Evolutionary conservation across 768 basidiomycete species (phyloP).

Genomic region (Mycena polygramma): DNA sequence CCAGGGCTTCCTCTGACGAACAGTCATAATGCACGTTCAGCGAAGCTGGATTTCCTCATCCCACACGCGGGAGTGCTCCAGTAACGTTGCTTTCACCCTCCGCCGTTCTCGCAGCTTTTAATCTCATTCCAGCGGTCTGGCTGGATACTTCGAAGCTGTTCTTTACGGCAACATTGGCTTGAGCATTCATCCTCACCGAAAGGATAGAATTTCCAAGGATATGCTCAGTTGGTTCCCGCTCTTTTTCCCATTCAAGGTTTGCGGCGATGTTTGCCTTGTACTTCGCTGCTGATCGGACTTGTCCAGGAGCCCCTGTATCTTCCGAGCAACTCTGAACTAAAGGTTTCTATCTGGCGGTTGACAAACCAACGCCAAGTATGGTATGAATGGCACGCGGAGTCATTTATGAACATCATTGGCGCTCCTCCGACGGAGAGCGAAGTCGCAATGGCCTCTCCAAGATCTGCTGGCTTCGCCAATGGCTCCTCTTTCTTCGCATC

Average conservation of each 20-base stretch:
- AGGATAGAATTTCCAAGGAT: conserved; percentile 88
- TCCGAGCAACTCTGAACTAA: conserved; percentile 91
- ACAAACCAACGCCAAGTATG: conserved; percentile 92
- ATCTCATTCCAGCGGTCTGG: conserved; percentile 72
- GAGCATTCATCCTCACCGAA: conserved; percentile 93
- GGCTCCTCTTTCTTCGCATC: conserved; percentile 37
- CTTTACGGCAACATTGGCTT: conserved; percentile 92
- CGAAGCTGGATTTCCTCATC: conserved; percentile 89
- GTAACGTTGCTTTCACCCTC: conserved; percentile 49
- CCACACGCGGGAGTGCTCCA: conserved; percentile 95
- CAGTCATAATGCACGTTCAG: conserved; percentile 93
- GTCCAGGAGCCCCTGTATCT: conserved; percentile 91
- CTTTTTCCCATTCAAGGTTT: conserved; percentile 93
- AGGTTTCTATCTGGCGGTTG: conserved; percentile 94
- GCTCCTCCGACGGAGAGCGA: conserved; percentile 48
- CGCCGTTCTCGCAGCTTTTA: neutral
- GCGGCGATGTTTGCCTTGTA: conserved; percentile 42
- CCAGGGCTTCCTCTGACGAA: conserved; percentile 93
- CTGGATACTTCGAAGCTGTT: conserved; percentile 97
- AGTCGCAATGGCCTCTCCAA: conserved; percentile 42
- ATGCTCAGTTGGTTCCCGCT: conserved; percentile 99
- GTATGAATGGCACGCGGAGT: conserved; percentile 99
- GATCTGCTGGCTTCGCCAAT: conserved; percentile 34
- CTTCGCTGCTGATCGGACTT: neutral
- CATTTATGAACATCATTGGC: conserved; percentile 79